Evolutionary conservation across 805 yeast species (phyloP).

Genomic region (Cyberlindnera xishuangbannaensis): DNA sequence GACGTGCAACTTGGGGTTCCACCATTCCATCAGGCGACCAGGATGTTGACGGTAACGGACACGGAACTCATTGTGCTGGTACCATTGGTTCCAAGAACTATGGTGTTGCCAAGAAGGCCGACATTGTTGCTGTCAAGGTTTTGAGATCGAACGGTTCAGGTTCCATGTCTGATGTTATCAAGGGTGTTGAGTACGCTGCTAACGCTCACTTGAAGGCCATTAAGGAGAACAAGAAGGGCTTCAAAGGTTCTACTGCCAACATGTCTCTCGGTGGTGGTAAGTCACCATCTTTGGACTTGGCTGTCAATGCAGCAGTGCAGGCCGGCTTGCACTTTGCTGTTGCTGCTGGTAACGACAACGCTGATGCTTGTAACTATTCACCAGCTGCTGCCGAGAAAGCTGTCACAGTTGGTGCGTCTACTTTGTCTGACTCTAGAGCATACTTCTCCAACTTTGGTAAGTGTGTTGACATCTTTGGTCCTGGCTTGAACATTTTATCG

Average conservation of each 20-base stretch:
- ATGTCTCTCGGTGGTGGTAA: constrained; percentile 95
- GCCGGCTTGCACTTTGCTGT: constrained; percentile 91
- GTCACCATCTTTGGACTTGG: constrained; percentile 79
- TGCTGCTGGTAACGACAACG: constrained; percentile 94
- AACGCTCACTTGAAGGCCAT: constrained; percentile 55
- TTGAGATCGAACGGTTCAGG: constrained; percentile 80
- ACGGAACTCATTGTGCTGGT: constrained; percentile 98
- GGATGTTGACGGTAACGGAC: constrained; percentile 83
- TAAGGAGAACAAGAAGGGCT: constrained; percentile 51
- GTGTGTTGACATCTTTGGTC: constrained; percentile 96
- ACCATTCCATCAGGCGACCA: constrained; percentile 69
- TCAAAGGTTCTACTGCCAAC: constrained; percentile 84
- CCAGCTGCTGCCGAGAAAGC: constrained; percentile 86
- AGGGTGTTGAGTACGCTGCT: constrained; percentile 83
- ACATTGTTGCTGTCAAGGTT: constrained; percentile 78
- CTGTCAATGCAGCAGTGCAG: constrained; percentile 83
- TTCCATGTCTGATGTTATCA: constrained; percentile 74
- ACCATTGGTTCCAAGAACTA: constrained; percentile 75
- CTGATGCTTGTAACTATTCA: constrained; percentile 87
- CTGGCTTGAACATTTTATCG: constrained; percentile 85
- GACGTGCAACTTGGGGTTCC: constrained; percentile 83
- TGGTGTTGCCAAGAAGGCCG: constrained; percentile 81
- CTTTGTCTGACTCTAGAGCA: constrained; percentile 84
- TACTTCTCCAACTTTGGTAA: constrained; percentile 92
- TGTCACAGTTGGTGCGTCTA: constrained; percentile 93